A percentile compares a stretch with the other conserved stretches of the same genome.
Evolutionary conservation across 2,329 filamentous ascomycete genomes (phyloP).

Genomic region (Fusarium miscanthi): DNA sequence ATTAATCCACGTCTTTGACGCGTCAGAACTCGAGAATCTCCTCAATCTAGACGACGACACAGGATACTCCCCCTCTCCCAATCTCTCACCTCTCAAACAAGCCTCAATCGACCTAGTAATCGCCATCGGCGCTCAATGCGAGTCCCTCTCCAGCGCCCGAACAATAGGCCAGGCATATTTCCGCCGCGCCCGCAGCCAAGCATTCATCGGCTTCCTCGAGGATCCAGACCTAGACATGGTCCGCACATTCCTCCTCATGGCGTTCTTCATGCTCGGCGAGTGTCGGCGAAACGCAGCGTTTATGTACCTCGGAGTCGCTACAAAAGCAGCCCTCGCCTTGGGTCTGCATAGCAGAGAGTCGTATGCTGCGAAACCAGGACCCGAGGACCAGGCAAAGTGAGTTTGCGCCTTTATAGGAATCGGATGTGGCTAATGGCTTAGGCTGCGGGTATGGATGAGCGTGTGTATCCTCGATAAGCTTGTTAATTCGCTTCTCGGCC

Average conservation of each 20-base stretch:
- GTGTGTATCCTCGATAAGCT: slow-evolving; percentile 54
- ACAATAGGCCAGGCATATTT: slow-evolving; percentile 54
- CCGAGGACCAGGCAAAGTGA: slow-evolving; percentile 37
- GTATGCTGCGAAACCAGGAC: slow-evolving; percentile 26
- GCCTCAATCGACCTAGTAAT: slow-evolving; percentile 35
- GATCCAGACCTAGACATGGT: slow-evolving; percentile 45
- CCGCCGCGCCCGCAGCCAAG: slow-evolving; percentile 51
- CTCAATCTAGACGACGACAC: slow-evolving; percentile 19
- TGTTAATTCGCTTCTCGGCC: slow-evolving; percentile 53
- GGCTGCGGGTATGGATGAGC: slow-evolving; percentile 52
- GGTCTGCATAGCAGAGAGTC: slow-evolving; percentile 59
- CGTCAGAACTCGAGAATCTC: slow-evolving; percentile 44
- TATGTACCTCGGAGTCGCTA: slow-evolving; percentile 71
- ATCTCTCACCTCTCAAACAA: slow-evolving; percentile 7
- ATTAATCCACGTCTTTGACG: slow-evolving; percentile 49
- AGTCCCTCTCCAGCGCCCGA: slow-evolving; percentile 27
- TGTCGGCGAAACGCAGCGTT: slow-evolving; percentile 72
- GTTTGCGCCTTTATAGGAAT: neutral
- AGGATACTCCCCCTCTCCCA: neutral
- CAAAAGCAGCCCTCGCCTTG: slow-evolving; percentile 66
- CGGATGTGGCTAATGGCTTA: slow-evolving; percentile 13
- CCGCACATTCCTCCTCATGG: slow-evolving; percentile 63
- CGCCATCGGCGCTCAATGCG: slow-evolving; percentile 44
- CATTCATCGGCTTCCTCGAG: slow-evolving; percentile 41
- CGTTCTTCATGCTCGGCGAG: slow-evolving; percentile 74